Base-by-base conservation (phyloP, 495 filamentous ascomycete genomes). In the Penicillium lagena region DNA sequence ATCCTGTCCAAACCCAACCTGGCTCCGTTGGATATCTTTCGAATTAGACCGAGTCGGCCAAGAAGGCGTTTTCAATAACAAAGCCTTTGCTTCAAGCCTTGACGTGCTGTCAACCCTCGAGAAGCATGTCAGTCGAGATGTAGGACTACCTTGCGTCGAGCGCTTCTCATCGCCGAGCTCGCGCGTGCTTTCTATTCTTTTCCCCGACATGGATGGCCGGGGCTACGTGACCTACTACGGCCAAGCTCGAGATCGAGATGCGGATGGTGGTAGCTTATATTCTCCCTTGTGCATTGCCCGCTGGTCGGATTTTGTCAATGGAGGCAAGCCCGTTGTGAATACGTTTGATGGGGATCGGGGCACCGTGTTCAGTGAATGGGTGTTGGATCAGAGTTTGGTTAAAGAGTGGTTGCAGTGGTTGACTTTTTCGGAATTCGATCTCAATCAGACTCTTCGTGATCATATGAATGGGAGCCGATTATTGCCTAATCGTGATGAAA, bases 401-500 rank as follows among this genome's bases (percentile, higher is more conserved):
- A 29, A 15, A 32, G 39, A 47, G 12, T 47, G 45, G 45, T 10
- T 37, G 6, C 30, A 47, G 2, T 47, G 45, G 45, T 37, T 35
- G 32, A 35, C 30, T 17, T 27, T 42, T 15, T 42, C 32, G 3
- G 45, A 41, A 14, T 47, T 47, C 37, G 45, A 47, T 42, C 35
- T 47, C 14, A 37, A 47, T 9, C 45, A 47, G 36, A 35, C 39
- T 30, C 33, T 47, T 22, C 32, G 35, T n/a, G 45, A 47, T 33
- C 45, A 47, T 14, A 41, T 47, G 7, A 32, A 30, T 32, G 45
- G 45, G 11, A 42, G 39, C 22, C 31, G 39, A 7, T 31, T 42
- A 14, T 29, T 42, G 49, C 45, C 32, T 15, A 12, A 31, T 39
- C 45, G 13, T 47, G 27, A 74, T 52, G 17, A 17, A 17, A 4